Percentiles rank a stretch among this genome's conserved stretches.
phyloP scores from a whole-genome alignment of 768 basidiomycete species.

The Trichaptum fuscoviolaceum region DNA sequence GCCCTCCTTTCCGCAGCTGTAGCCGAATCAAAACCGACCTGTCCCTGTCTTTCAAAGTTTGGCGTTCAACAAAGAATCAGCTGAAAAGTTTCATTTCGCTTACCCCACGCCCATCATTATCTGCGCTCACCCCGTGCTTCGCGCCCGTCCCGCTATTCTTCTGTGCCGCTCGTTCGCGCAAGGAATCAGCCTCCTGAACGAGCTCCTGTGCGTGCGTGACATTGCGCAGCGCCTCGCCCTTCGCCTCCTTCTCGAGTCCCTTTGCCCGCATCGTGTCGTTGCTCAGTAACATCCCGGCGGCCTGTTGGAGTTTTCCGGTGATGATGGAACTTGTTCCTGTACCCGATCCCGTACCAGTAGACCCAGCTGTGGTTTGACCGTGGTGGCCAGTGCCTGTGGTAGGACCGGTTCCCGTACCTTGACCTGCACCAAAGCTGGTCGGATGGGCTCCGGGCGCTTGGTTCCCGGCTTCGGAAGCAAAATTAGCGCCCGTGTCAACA shows the following conservation, averaged over 20 bases:
- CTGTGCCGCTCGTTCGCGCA: background rate
- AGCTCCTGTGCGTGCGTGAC: background rate
- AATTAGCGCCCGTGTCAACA: no score
- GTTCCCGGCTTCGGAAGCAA: no score
- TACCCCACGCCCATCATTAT: background rate
- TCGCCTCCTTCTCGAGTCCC: background rate
- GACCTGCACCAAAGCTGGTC: background rate
- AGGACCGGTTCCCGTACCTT: background rate
- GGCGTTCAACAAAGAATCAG: no score
- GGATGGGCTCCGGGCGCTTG: no score
- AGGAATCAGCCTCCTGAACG: background rate
- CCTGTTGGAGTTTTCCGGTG: constrained; percentile 2
- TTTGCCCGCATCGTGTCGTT: constrained; percentile 3
- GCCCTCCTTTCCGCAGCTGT: no score
- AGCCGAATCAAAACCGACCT: no score
- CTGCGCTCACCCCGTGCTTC: background rate
- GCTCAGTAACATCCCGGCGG: background rate
- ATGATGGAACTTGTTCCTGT: background rate
- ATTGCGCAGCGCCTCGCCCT: background rate
- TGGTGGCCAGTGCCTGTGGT: background rate
- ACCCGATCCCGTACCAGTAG: background rate
- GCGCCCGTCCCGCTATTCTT: background rate
- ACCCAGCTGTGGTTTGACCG: background rate
- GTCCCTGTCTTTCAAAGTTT: no score
- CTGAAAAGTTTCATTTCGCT: no score